phyloP scores from a whole-genome alignment of 352 stramenopile species.

The Globisporangium barbulae region DNA sequence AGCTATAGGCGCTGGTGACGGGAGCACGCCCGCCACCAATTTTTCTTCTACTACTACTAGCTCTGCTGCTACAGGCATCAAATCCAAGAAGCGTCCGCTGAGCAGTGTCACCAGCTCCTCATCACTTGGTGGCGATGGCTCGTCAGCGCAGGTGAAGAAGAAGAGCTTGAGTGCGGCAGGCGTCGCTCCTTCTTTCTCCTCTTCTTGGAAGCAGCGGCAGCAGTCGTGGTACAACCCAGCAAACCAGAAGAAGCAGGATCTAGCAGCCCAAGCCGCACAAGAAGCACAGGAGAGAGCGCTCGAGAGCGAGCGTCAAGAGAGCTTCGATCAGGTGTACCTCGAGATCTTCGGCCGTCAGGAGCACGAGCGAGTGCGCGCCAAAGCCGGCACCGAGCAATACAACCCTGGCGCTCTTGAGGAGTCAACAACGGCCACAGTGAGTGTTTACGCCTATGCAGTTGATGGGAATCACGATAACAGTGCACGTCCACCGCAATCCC shows the following conservation, averaged over 20 bases:
- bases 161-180: background rate
- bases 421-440: background rate
- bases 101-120: slow-evolving; percentile 5
- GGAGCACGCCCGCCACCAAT: background rate
- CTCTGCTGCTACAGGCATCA: background rate
- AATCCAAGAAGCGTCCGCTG: slow-evolving; percentile 15
- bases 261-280: background rate
- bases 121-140: background rate
- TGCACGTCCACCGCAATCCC: background rate
- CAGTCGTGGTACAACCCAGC: slow-evolving; percentile 19
- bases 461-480: background rate
- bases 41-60: background rate
- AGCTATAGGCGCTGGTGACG: background rate
- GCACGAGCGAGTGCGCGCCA: slow-evolving; percentile 11
- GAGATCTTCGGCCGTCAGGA: slow-evolving; percentile 39
- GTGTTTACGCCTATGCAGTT: background rate
- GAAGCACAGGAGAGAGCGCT: background rate
- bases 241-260: background rate
- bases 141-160: slow-evolving; percentile 5
- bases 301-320: slow-evolving; percentile 25
- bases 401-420: slow-evolving; percentile 1
- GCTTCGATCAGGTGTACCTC: slow-evolving; percentile 53
- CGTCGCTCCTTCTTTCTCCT: background rate
- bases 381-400: slow-evolving; percentile 7
- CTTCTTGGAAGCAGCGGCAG: slow-evolving; percentile 23